Base-by-base conservation (phyloP, 805 yeast species). In the Yarrowia keelungensis region DNA sequence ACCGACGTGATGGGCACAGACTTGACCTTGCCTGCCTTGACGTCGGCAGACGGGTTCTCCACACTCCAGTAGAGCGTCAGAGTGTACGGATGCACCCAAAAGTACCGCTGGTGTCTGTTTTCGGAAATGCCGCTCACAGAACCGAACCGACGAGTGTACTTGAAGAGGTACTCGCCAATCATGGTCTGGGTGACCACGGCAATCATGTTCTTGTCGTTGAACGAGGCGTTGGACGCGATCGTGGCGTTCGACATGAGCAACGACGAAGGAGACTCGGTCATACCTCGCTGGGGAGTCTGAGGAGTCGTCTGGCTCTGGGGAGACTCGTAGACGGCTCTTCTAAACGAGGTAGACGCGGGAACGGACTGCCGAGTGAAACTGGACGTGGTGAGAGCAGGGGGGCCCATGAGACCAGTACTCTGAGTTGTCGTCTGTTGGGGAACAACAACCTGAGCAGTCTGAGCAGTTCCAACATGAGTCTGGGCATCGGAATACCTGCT, bases 41-140 rank as follows among this genome's bases (percentile, higher is more conserved):
- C 90, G 72, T 89, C 88, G 59, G 89, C 76, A 0, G 89, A 89
- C 0, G 98, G 98, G 74, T 90, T 91, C 12, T 87, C 83, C 5
- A 85, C 83, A 3, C 94, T 88, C 99, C 99, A 94, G 78, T 91
- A 92, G 58, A 94, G 81, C 0, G 97, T 91, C 81, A 92, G 80
- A 9, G 95, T 89, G 78, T 93, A 93, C 3, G 99, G 98, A 78
- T 94, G 97, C 54, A 95, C 86, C 98, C 98, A 95, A 83, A 94
- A 94, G 80, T 86, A 94, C 72, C 98, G 84, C 75, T 90, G 95
- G 75, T 94, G 99, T 70, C 97, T 85, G 50, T 85, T 85, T 64
- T 92, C 95, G 0, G 94, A 85, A 22, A 91, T 83, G 1, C 89
- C 83, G 51, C 74, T 74, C 8, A 83, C 78, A 46, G 91, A 88